phyloP scores from a whole-genome alignment of 176 grass and related monocot species.

The Oryza officinalis region DNA sequence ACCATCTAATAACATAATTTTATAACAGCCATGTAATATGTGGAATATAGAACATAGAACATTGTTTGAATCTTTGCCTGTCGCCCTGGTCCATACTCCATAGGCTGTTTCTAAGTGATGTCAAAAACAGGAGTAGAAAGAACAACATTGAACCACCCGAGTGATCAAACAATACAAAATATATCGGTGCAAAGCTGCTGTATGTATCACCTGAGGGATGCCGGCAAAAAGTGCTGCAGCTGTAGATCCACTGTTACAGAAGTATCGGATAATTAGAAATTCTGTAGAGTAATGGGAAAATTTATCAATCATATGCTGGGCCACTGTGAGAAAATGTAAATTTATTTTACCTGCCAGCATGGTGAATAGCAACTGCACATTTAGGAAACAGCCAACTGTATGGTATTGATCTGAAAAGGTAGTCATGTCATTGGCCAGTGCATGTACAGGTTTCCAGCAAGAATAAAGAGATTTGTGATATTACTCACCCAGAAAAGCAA shows the following conservation, averaged over 20 bases:
- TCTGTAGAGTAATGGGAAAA: background rate
- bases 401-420: slow-evolving; percentile 71
- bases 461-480: background rate
- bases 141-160: background rate
- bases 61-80: background rate
- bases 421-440: background rate
- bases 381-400: slow-evolving; percentile 86
- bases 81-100: background rate
- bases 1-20: background rate
- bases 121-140: background rate
- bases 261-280: slow-evolving; percentile 19
- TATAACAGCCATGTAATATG: background rate
- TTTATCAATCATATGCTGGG: background rate
- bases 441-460: slow-evolving; percentile 4
- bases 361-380: slow-evolving; percentile 72
- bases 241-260: slow-evolving; percentile 69
- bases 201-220: slow-evolving; percentile 62
- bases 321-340: background rate
- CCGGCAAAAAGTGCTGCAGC: slow-evolving; percentile 79
- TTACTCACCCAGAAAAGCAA: slow-evolving; percentile 87
- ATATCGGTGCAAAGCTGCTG: background rate
- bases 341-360: slow-evolving; percentile 76
- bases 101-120: background rate
- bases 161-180: background rate
- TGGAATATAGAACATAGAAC: background rate